Percentiles rank a stretch among this genome's conserved stretches.
Evolutionary conservation across 768 basidiomycete species (phyloP).

Genomic region (Holtermanniella nyarrowii): DNA sequence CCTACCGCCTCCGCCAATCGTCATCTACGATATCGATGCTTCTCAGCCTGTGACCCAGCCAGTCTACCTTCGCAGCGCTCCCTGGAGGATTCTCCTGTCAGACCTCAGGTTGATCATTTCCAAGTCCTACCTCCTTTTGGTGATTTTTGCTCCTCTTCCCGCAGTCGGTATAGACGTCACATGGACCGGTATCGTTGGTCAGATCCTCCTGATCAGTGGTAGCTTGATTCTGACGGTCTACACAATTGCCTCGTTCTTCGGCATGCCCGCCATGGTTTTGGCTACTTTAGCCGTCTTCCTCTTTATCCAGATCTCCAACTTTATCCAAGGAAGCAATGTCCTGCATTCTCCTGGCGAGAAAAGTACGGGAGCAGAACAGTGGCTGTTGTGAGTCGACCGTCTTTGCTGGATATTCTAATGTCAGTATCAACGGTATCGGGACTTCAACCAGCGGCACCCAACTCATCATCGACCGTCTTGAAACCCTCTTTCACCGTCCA

Average conservation of each 20-base stretch:
- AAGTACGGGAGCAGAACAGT: too few species aligned
- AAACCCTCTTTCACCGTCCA: slow-evolving; percentile 15
- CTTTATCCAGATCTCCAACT: neutral
- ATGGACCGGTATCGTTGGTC: neutral
- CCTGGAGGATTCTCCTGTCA: neutral
- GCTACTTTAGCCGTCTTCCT: neutral
- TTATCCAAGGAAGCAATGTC: slow-evolving; percentile 2
- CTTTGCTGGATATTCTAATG: neutral
- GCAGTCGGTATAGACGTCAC: neutral
- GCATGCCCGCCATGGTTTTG: neutral
- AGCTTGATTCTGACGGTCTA: neutral
- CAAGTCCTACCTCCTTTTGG: slow-evolving; percentile 1
- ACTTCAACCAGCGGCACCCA: slow-evolving; percentile 19
- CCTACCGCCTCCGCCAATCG: slow-evolving; percentile 2
- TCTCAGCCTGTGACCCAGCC: neutral
- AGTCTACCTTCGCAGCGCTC: slow-evolving; percentile 3
- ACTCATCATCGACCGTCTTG: slow-evolving; percentile 16
- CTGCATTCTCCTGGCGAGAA: neutral
- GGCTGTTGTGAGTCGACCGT: slow-evolving; percentile 25
- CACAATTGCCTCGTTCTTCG: neutral
- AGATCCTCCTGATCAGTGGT: neutral
- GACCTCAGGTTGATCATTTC: slow-evolving; percentile 5
- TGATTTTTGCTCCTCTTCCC: slow-evolving; percentile 2
- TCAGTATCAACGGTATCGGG: slow-evolving; percentile 25
- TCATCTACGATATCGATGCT: slow-evolving; percentile 8